These are phyloP conservation scores for Backusella circina DNA, from an alignment of 192 early-diverging fungal genomes.

Conservation along the genomic window DNA sequence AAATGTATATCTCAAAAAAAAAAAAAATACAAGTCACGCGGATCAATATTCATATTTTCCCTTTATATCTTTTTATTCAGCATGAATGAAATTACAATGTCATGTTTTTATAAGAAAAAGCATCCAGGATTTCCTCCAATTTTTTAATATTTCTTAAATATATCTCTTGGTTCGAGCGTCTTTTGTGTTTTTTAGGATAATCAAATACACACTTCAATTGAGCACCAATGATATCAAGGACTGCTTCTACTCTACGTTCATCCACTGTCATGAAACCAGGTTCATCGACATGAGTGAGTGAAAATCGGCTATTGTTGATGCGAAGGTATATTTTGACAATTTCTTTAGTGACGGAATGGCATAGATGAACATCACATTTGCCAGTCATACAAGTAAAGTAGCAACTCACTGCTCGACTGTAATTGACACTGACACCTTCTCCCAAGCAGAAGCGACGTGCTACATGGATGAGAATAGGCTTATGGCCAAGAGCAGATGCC, in stretches of 20 bases:
- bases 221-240: not conserved
- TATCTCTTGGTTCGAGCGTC: not conserved
- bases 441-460: not conserved
- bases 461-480: not conserved
- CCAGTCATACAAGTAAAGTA: not conserved
- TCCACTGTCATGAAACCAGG: not conserved
- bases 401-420: not conserved
- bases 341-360: not conserved
- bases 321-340: not conserved
- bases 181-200: not conserved
- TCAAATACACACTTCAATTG: not conserved
- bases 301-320: not conserved
- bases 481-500: not conserved
- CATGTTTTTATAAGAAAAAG: not conserved
- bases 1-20: not conserved
- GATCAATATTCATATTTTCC: not conserved
- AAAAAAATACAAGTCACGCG: constrained; percentile 7
- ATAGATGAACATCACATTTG: not conserved
- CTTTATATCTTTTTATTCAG: too few species aligned
- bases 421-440: not conserved
- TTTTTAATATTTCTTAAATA: not conserved
- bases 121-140: not conserved
- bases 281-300: not conserved
- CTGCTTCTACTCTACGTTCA: not conserved
- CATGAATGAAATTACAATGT: too few species aligned